Evolutionary conservation across 129 eudicot species (phyloP), one percentile per base, ranked within the genome.

Genomic region (Artemisia annua): DNA sequence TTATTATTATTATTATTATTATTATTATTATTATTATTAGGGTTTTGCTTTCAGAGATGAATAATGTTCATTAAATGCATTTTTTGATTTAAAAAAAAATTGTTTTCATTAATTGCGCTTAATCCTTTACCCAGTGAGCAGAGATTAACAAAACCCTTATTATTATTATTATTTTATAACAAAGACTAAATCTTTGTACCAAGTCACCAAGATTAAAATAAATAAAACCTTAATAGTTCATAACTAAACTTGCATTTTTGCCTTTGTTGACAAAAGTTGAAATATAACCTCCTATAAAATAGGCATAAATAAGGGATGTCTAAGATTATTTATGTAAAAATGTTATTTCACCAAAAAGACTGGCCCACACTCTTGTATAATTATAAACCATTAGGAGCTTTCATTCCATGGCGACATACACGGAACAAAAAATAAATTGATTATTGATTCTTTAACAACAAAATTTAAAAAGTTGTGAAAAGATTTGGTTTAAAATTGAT

Each of bases 341-440:
- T 9, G 66, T 66, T 48, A 69, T 63, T 24, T 28, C 32, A 16
- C 22, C 20, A 72, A 57, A 71, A 75, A 61, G 52, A 69, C 63
- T 55, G 74, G 81, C 74, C 66, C 65, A 44, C 60, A 15, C 66
- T 3, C 8, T 3, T 20, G 70, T 39, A 70, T 7, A 51, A 79
- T 79, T 71, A 64, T 64, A 19, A 76, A 62, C 81, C 83, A 63
- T 63, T 60, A 59, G 69, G 84, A 66, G 67, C 58, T 77, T 77
- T 77, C 70, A 51, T 61, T 48, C 83, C 81, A 77, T 57, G 66
- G 79, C 90, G 76, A 71, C 24, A 73, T 76, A 74, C 58, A 70
- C 83, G 90, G 84, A 76, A 82, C 73, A 67, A 66, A 82, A 63
- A 60, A 58, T 51, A 70, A 73, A 68, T 13, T 46, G 28, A 74